Percentiles rank a stretch among this genome's conserved stretches.
Evolutionary conservation across 108 stramenopile genomes (phyloP).

Genomic region (Mayamaea pseudoterrestris): DNA sequence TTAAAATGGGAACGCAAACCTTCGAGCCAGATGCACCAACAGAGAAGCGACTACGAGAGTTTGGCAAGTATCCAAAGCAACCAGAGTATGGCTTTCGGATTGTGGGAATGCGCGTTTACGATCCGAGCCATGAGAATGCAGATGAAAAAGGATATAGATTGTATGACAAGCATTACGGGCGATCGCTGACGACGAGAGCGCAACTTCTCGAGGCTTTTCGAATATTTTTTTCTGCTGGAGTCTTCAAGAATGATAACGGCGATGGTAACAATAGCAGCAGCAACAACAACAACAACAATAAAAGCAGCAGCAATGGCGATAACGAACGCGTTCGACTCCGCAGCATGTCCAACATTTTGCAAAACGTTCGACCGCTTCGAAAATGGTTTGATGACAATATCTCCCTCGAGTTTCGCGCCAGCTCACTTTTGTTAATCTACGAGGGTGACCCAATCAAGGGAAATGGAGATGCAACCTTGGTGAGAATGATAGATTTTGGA

Average conservation of each 20-base stretch:
- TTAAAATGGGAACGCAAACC: constrained; percentile 78
- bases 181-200: constrained; percentile 24
- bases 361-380: constrained; percentile 24
- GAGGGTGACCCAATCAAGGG: constrained; percentile 36
- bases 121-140: constrained; percentile 28
- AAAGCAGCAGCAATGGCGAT: not conserved
- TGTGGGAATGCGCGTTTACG: constrained; percentile 62
- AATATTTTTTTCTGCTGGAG: constrained; percentile 32
- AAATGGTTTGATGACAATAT: constrained; percentile 54
- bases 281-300: too few species aligned
- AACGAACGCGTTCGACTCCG: constrained; percentile 10
- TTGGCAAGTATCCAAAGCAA: constrained; percentile 62
- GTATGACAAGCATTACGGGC: constrained; percentile 54
- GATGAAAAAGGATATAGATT: constrained; percentile 29
- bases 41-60: constrained; percentile 51
- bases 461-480: constrained; percentile 13
- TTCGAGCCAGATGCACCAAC: constrained; percentile 61
- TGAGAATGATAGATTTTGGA: constrained; percentile 81
- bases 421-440: constrained; percentile 66
- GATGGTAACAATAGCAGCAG: too few species aligned
- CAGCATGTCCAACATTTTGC: constrained; percentile 24
- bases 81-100: constrained; percentile 67
- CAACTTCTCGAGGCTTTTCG: constrained; percentile 35
- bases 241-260: too few species aligned
- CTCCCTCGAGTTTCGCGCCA: constrained; percentile 48